Evolutionary conservation across 148 eudicot species (phyloP), one percentile per base, ranked within the genome.

Genomic region (Spergularia bocconei): DNA sequence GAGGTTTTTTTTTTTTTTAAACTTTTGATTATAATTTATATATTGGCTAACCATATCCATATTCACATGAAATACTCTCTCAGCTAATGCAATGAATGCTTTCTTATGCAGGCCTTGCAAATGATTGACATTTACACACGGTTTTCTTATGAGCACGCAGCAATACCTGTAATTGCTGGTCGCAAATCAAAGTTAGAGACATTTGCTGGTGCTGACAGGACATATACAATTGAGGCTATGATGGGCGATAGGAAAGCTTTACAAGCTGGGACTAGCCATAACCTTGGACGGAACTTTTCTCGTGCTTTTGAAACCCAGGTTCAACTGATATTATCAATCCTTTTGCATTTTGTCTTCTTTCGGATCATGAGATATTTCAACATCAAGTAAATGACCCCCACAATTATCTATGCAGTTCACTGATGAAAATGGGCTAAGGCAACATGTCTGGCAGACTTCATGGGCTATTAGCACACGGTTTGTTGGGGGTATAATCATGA

Each of bases 381-480:
- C 36, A 29, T 29, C 41, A 8, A 64, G 12, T 69, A 33, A 76
- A 67, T 47, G 55, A 53, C 50, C 60, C 51, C 12, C 13, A 17
- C 69, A 41, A 15, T 36, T 53, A 39, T 44, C 12, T 77, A 20
- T 75, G 78, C 87, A 96, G 99, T 92, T 96, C 78, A 87, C 91
- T 55, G 98, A 91, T 86, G 99, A 89, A 82, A 92, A 84, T 86
- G 98, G 99, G 71, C 83, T 78, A 81, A 87, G 97, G 75, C 93
- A 92, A 76, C 87, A 88, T 80, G 98, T 96, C 75, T 96, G 99
- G 99, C 99, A 96, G 82, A 96, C 99, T 72, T 96, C 99, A 75
- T 96, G 99, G 99, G 99, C 99, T 77, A 74, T 96, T 70, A 96
- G 99, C 86, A 95, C 99, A 16, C 90, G 97, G n/a, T 92, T 95